phyloP scores from a whole-genome alignment of 306 rosid genomes.

The Comarum palustre region DNA sequence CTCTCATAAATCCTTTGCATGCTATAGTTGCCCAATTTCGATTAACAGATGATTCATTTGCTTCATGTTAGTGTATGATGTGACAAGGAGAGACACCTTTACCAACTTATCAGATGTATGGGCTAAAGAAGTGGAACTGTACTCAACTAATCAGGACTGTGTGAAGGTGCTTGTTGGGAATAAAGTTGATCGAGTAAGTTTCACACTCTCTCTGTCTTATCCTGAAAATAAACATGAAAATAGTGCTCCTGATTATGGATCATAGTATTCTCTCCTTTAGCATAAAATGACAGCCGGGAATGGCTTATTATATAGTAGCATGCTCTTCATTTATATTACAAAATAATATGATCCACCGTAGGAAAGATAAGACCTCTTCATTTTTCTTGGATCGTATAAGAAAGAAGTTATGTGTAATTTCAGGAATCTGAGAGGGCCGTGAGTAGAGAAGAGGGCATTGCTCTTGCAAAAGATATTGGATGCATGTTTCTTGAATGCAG shows the following conservation, averaged over 20 bases:
- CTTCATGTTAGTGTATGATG: slow-evolving; percentile 62
- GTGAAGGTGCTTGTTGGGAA: slow-evolving; percentile 93
- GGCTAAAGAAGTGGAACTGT: slow-evolving; percentile 92
- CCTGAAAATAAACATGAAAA: slow-evolving; percentile 12
- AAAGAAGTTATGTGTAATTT: slow-evolving; percentile 2
- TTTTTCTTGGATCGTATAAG: not conserved
- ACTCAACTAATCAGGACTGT: slow-evolving; percentile 74
- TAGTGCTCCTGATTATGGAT: slow-evolving; percentile 2
- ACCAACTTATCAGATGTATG: slow-evolving; percentile 77
- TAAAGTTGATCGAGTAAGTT: slow-evolving; percentile 88
- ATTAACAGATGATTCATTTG: slow-evolving; percentile 9
- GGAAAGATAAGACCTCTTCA: not conserved
- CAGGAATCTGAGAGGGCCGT: slow-evolving; percentile 90
- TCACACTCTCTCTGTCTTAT: slow-evolving; percentile 16
- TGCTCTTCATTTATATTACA: not conserved
- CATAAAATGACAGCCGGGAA: not conserved
- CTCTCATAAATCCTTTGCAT: not conserved
- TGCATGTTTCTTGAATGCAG: slow-evolving; percentile 84
- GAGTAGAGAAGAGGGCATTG: slow-evolving; percentile 81
- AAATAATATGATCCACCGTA: too few species aligned
- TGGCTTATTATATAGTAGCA: not conserved
- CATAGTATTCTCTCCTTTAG: not conserved
- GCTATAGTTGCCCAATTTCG: not conserved
- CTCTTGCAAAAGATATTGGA: slow-evolving; percentile 81
- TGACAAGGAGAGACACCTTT: slow-evolving; percentile 82